Conservation (phyloP, 2,329 filamentous ascomycete genomes). For the Diaporthe sp. region DNA sequence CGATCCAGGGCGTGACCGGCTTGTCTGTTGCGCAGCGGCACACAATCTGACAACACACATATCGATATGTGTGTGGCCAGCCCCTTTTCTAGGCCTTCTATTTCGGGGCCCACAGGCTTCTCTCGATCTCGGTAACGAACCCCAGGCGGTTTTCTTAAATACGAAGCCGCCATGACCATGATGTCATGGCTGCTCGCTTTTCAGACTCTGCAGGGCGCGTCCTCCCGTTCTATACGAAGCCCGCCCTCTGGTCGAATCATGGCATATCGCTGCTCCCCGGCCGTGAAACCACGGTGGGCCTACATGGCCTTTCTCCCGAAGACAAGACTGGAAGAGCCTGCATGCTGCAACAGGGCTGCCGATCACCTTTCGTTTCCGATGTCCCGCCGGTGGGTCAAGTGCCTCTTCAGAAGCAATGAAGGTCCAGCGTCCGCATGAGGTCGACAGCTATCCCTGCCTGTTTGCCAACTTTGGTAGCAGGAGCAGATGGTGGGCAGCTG, state of each 20-base stretch:
- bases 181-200: conserved; percentile 20
- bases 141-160: conserved; percentile 1
- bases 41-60: not conserved
- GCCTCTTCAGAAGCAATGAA: conserved; percentile 26
- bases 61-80: not conserved
- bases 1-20: conserved; percentile 25
- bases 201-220: conserved; percentile 6
- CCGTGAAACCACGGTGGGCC: conserved; percentile 25
- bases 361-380: conserved; percentile 15
- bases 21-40: not conserved
- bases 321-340: conserved; percentile 9
- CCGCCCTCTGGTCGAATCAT: conserved; percentile 19
- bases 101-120: conserved; percentile 23
- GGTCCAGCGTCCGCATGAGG: not conserved
- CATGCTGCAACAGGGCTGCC: conserved; percentile 19
- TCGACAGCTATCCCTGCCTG: conserved; percentile 17
- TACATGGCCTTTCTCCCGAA: not conserved
- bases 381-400: conserved; percentile 15
- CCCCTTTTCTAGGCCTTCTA: conserved; percentile 23
- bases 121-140: conserved; percentile 28
- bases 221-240: conserved; percentile 6
- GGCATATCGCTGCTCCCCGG: conserved; percentile 13
- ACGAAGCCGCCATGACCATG: conserved; percentile 20
- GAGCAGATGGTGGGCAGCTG: not conserved
- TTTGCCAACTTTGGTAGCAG: conserved; percentile 5